Evolutionary conservation across 345 rosid genomes (phyloP), one percentile per base, ranked within the genome.

Genomic region (Fremontodendron californicum): DNA sequence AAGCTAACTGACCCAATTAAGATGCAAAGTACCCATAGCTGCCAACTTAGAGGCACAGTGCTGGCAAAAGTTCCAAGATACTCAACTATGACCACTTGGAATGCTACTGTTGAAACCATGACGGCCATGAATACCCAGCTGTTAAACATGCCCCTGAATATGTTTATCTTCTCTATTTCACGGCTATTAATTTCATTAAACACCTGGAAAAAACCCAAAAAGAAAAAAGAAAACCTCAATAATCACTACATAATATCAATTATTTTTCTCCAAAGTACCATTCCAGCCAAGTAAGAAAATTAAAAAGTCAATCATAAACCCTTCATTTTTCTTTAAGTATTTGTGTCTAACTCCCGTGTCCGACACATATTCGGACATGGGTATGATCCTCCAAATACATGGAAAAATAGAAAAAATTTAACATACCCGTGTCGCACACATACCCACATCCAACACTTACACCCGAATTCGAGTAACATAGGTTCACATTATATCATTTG

Each of bases 11-110:
- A 87, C 46, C 99, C 98, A 19, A 93, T 78, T 60, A 87, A 39
- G 75, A 93, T 37, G 83, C 96, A 79, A n/a, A 92, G 86, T 33
- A 89, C 75, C 99, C 99, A 96, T 31, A 88, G 83, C 62, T 91
- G 88, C 99, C 96, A 92, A 80, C 88, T 92, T 49, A 96, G 82
- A 0, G 98, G 96, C 78, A 90, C 97, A 0, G 94, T 92, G 88
- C 87, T 87, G 3, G 97, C 97, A 66, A 92, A 86, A 7, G 83
- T 81, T 52, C 90, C 93, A 6, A 94, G 89, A 65, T 84, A 86
- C 87, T 92, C 97, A 0, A 94, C 89, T 55, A 94, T 89, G 76
- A 94, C 79, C 52, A 86, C 93, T 78, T 94, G 98, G 85, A 93
- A 90, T 42, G 79, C 88, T 6, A 93, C 88, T 2, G 97, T 90